Base-by-base conservation (phyloP, 2,329 filamentous ascomycete species). In the Aspergillus pseudoviridinutans region DNA sequence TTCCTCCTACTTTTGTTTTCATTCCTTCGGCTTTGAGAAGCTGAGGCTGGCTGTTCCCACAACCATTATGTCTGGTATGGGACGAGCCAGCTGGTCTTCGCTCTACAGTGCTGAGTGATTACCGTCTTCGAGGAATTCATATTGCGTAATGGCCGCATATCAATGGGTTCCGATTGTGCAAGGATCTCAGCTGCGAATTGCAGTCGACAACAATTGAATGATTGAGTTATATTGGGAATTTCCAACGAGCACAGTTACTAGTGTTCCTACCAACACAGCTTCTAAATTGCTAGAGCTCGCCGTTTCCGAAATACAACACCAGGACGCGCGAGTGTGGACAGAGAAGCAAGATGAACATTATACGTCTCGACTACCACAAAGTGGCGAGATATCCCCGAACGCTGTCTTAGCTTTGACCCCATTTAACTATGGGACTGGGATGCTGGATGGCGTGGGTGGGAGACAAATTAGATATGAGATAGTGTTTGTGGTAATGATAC, bases 301-400 rank as follows among this genome's bases (percentile, higher is more conserved):
- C 80, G 76, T 78, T 74, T 74, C 69, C 78, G 71, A 76, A 74
- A 71, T 74, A 61, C 58, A 72, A 67, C 67, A 73, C 72, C 72
- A 80, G 79, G 78, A 76, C 77, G 79, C 68, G 77, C 76, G 74
- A 79, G 81, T 82, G 81, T 83, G 79, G 81, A 83, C 78, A 78
- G 68, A 74, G 80, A 82, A 83, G 81, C 81, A 78, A 83, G 74
- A 83, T 71, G 70, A 73, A 80, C 60, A 74, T 58, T 63, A 65
- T 63, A 61, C 57, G 58, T 66, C 62, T 66, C 65, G 55, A 63
- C 58, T 59, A 54, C 62, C 27, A 60, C 58, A 60, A 57, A 61
- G 61, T 60, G 57, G 61, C 53, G 64, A 63, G 67, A 65, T 67
- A 61, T 75, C 73, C 74, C 68, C 67, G 71, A 69, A 65, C 68